Percentiles rank a stretch among this genome's conserved stretches.
phyloP scores from a whole-genome alignment of 257 asterid species.

The Penstemon newberryi region DNA sequence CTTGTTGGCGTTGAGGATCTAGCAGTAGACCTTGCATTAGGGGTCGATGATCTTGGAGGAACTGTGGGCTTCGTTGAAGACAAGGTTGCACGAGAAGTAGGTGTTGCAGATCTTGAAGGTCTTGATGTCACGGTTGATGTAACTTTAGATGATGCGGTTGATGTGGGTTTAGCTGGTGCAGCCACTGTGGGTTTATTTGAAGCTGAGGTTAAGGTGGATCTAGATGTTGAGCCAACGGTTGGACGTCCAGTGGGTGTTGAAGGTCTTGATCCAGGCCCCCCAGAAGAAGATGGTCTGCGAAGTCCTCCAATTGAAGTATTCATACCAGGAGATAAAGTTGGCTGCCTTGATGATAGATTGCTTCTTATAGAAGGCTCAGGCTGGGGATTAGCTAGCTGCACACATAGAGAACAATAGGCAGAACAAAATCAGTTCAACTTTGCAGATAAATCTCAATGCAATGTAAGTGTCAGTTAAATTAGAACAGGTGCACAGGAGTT shows the following conservation, averaged over 20 bases:
- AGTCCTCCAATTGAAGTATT: constrained; percentile 68
- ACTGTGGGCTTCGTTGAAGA: constrained; percentile 58
- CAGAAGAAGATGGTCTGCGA: constrained; percentile 88
- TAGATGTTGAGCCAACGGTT: constrained; percentile 50
- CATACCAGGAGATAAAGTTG: constrained; percentile 58
- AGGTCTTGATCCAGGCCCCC: constrained; percentile 83
- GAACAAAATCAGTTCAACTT: constrained; percentile 25
- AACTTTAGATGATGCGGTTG: constrained; percentile 46
- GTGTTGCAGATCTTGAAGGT: constrained; percentile 85
- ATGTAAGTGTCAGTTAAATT: neutral
- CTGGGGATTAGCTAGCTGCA: constrained; percentile 85
- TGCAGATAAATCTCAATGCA: constrained; percentile 13
- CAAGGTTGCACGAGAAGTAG: constrained; percentile 64
- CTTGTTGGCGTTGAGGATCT: constrained; percentile 86
- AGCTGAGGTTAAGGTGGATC: constrained; percentile 41
- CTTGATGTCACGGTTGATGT: constrained; percentile 44
- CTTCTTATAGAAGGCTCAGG: constrained; percentile 62
- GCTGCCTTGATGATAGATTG: constrained; percentile 62
- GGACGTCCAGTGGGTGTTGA: constrained; percentile 89
- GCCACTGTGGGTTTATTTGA: constrained; percentile 37
- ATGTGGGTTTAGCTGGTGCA: constrained; percentile 48
- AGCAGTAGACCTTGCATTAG: constrained; percentile 65
- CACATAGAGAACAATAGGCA: constrained; percentile 33
- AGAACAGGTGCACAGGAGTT: constrained; percentile 9
- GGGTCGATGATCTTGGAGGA: constrained; percentile 89